phyloP scores from a whole-genome alignment of 2,329 filamentous ascomycete species.

The Pestalotiopsis sp. region DNA sequence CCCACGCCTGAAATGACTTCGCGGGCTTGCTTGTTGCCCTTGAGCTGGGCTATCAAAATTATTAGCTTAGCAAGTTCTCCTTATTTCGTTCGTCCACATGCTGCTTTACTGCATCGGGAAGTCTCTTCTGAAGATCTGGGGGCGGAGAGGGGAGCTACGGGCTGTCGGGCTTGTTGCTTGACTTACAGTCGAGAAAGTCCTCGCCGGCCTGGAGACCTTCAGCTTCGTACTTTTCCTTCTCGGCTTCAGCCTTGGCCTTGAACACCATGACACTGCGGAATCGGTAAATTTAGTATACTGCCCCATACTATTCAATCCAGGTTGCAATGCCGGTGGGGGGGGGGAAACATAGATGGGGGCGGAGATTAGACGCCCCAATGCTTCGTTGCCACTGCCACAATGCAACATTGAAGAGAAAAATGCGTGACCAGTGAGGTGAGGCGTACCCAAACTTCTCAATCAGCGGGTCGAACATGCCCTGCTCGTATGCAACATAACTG shows the following conservation, averaged over 20 bases:
- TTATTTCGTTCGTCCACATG: neutral
- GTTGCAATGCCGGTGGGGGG: too few relatives aligned
- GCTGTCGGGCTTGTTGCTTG: neutral
- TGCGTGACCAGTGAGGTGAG: neutral
- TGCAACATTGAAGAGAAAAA: neutral
- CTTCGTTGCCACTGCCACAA: too few relatives aligned
- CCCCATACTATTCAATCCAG: neutral
- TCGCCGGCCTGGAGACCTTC: conserved; percentile 30
- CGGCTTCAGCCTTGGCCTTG: conserved; percentile 43
- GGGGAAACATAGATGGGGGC: too few relatives aligned
- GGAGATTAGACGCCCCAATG: too few relatives aligned
- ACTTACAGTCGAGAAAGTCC: conserved; percentile 39
- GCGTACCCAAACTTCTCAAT: conserved; percentile 37
- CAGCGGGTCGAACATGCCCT: conserved; percentile 38
- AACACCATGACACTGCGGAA: conserved; percentile 32
- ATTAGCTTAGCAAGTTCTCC: neutral
- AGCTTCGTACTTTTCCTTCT: conserved; percentile 40
- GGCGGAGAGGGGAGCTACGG: neutral
- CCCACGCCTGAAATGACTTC: conserved; percentile 32
- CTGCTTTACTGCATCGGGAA: neutral
- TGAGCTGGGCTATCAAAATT: conserved; percentile 31
- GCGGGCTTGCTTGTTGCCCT: conserved; percentile 38
- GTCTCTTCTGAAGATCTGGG: neutral
- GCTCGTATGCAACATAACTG: conserved; percentile 37
- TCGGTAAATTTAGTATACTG: neutral